phyloP scores from a whole-genome alignment of 2,329 filamentous ascomycete genomes.

The Venturia oleaginea region DNA sequence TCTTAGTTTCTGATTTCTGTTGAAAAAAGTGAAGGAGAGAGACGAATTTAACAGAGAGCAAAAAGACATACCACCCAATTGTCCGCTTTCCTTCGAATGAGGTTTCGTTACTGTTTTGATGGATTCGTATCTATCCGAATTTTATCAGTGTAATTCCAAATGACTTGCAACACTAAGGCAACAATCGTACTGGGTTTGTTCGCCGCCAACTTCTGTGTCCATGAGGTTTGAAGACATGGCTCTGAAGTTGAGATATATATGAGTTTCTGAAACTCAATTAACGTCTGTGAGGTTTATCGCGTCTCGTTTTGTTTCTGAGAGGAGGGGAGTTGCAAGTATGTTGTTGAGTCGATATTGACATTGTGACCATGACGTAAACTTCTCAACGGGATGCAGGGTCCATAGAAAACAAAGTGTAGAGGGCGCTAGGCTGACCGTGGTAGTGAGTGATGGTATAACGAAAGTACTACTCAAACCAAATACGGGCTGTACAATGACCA shows the following conservation, averaged over 20 bases:
- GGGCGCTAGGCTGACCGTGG: not conserved
- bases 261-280: too few species aligned
- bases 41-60: not conserved
- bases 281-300: too few species aligned
- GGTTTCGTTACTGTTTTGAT: conserved; percentile 41
- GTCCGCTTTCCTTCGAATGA: conserved; percentile 46
- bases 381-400: conserved; percentile 5
- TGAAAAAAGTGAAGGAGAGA: not conserved
- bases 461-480: not conserved
- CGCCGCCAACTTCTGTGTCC: conserved; percentile 51
- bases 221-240: conserved; percentile 44
- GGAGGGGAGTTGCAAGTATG: not conserved
- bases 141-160: not conserved
- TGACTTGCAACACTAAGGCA: not conserved
- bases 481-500: not conserved
- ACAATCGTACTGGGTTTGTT: conserved; percentile 45
- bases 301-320: too few species aligned
- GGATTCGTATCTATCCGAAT: conserved; percentile 47
- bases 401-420: not conserved
- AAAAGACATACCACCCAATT: conserved; percentile 41
- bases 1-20: conserved; percentile 12
- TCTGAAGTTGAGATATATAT: not conserved
- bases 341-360: not conserved
- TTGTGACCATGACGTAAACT: not conserved
- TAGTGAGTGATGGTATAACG: not conserved